Evolutionary conservation across 306 rosid genomes (phyloP).

Genomic region (Potentilla sterilis): DNA sequence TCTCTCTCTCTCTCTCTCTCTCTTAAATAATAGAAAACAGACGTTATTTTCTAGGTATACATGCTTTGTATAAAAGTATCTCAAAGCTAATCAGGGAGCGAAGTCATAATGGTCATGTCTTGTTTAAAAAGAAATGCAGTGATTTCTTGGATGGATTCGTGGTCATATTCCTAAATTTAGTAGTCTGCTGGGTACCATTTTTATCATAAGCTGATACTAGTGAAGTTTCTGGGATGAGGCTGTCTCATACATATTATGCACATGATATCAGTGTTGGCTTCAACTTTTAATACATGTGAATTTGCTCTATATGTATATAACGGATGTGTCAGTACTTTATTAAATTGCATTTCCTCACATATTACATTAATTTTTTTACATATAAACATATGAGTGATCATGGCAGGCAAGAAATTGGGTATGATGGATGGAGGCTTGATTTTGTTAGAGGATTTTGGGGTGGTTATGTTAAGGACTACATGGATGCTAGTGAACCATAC

Average conservation of each 20-base stretch:
- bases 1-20: neutral
- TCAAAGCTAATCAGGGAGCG: neutral
- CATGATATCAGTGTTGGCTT: slow-evolving; percentile 5
- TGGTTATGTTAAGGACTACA: slow-evolving; percentile 91
- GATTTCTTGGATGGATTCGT: neutral
- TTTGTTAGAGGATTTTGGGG: slow-evolving; percentile 99
- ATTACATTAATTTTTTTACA: slow-evolving; percentile 8
- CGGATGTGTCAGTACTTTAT: neutral
- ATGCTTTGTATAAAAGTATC: neutral
- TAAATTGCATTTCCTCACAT: slow-evolving; percentile 11
- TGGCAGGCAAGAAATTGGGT: slow-evolving; percentile 87
- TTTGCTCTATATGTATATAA: neutral
- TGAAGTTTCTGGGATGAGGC: slow-evolving; percentile 7
- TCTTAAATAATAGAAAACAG: too few relatives aligned
- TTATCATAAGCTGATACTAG: neutral
- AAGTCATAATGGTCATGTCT: slow-evolving; percentile 2
- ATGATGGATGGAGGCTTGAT: slow-evolving; percentile 99
- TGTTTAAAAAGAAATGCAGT: neutral
- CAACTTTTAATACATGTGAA: neutral
- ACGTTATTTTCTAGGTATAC: too few relatives aligned
- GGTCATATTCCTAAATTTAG: slow-evolving; percentile 8
- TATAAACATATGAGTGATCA: slow-evolving; percentile 7
- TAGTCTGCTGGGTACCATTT: neutral
- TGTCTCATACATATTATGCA: neutral
- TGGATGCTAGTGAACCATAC: slow-evolving; percentile 75